These are phyloP conservation scores for Trametes gibbosa DNA, from an alignment of 768 basidiomycete species.

Conservation along the genomic window DNA sequence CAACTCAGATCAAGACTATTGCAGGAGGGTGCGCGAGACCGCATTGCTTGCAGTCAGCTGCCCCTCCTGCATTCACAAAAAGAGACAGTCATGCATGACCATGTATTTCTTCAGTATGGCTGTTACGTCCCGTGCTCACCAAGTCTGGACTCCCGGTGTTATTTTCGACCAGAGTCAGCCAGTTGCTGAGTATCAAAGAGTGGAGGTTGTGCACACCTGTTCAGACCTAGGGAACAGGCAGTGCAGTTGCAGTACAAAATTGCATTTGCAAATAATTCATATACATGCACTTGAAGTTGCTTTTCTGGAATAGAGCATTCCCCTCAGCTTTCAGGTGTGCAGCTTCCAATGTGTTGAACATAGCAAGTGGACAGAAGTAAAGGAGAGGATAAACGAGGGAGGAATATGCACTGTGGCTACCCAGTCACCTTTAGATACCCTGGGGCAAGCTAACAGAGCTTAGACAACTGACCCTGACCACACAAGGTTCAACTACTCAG, in stretches of 20 bases:
- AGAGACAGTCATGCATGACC: neutral
- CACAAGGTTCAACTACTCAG: too few relatives aligned
- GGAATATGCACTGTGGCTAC: too few relatives aligned
- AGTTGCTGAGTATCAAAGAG: neutral
- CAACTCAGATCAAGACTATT: too few relatives aligned
- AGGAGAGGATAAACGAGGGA: too few relatives aligned
- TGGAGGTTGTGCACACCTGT: conserved; percentile 28
- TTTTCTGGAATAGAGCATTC: conserved; percentile 37
- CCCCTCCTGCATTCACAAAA: neutral
- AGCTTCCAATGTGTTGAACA: neutral
- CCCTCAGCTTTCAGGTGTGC: conserved; percentile 39
- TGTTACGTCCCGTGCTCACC: too few relatives aligned
- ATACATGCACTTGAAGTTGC: conserved; percentile 35
- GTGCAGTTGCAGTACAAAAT: conserved; percentile 46
- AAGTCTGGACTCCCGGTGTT: too few relatives aligned
- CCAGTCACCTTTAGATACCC: too few relatives aligned
- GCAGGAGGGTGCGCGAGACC: neutral
- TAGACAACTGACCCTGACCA: too few relatives aligned
- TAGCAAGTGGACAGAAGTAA: too few relatives aligned
- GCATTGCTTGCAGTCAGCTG: neutral
- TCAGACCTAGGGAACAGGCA: conserved; percentile 37
- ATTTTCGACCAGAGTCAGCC: too few relatives aligned
- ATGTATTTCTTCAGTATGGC: neutral
- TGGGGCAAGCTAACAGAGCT: too few relatives aligned
- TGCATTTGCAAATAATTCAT: conserved; percentile 41